Base-by-base conservation (phyloP, 805 yeast genomes). In the Nakazawaea sp. region DNA sequence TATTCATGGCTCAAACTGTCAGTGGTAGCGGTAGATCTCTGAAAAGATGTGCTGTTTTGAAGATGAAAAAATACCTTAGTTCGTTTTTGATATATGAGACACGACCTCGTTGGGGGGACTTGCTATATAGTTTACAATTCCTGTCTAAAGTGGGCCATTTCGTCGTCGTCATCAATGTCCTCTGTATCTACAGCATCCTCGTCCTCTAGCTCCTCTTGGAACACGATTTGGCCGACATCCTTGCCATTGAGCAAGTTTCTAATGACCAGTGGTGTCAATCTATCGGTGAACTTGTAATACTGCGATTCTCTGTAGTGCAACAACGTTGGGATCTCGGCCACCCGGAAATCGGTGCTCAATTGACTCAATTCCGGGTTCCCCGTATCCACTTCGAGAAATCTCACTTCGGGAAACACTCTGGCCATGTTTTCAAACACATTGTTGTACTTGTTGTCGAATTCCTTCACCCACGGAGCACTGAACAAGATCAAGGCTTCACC, bases 381-480 rank as follows among this genome's bases (percentile, higher is more conserved):
- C 1, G 56, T 53, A 44, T 67, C 71, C 9, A 65, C 44, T n/a
- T 48, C 41, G 27, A 52, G 47, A 40, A 67, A 61, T 12, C 43
- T 26, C 7, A 55, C 45, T 1, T 49, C 44, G 5, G 43, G 44
- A 20, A 45, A 48, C 19, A 40, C 41, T 23, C 29, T 34, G 0
- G 66, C 61, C 12, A 58, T 35, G 27, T 45, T 43, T 25, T 60
- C 61, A 42, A 53, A 58, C 34, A 53, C 53, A 7, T 63, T 56
- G 21, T 37, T 44, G 36, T 57, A 49, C 23, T 49, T 44, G 30
- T 55, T 49, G 12, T 51, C 57, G 57, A 66, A 59, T 6, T 44
- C 48, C 4, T 55, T 53, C 26, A 51, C 32, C 62, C 64, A 63
- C 2, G 69, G 64, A 2, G 62, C 56, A 17, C 50, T 49, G 42